Evolutionary conservation across 2,329 filamentous ascomycete genomes (phyloP).

Genomic region (Sclerotinia glacialis): DNA sequence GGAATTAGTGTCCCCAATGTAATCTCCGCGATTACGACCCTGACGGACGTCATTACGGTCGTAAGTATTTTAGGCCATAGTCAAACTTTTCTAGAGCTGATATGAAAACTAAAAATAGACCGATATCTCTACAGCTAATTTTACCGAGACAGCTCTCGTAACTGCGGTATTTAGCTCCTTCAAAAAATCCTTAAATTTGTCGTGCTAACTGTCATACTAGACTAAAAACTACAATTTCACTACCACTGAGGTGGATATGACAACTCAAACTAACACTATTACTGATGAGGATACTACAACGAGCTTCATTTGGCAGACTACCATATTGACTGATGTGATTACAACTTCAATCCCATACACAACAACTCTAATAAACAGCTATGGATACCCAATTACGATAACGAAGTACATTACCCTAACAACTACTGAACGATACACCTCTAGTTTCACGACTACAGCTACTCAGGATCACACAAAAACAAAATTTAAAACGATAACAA

Average conservation of each 20-base stretch:
- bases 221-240: conserved; percentile 21
- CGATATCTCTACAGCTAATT: conserved; percentile 6
- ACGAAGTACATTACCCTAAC: conserved; percentile 29
- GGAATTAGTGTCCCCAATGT: not conserved
- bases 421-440: conserved; percentile 26
- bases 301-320: conserved; percentile 19
- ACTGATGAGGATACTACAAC: conserved; percentile 22
- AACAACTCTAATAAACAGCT: conserved; percentile 26
- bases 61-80: not conserved
- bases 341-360: conserved; percentile 28
- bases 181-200: not conserved
- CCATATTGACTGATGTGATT: conserved; percentile 21
- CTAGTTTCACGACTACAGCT: conserved; percentile 3
- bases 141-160: not conserved
- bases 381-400: conserved; percentile 28
- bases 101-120: conserved; percentile 4
- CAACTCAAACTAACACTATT: conserved; percentile 12
- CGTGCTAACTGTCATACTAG: not conserved
- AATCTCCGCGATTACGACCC: conserved; percentile 15
- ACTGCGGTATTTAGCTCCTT: not conserved
- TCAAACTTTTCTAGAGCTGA: not conserved
- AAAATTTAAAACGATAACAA: not conserved
- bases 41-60: conserved; percentile 2
- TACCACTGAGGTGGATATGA: conserved; percentile 7
- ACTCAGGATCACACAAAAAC: conserved; percentile 15